Evolutionary conservation across 2,329 filamentous ascomycete species (phyloP), one percentile per base, ranked within the genome.

Genomic region (Cordyceps pruinosa): DNA sequence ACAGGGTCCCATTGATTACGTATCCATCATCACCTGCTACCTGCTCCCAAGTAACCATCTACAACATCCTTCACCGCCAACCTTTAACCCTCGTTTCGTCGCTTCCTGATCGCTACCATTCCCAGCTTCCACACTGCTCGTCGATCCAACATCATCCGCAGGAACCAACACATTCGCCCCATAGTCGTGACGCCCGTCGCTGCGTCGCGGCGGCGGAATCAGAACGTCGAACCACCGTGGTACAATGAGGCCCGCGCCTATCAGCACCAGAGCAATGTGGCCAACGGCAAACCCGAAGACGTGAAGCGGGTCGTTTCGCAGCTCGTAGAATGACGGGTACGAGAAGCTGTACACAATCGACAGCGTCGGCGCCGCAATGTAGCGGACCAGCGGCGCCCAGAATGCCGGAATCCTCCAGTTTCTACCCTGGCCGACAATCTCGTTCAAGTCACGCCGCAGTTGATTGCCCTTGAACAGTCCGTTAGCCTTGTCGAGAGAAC

Each of bases 351-450:
- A 79, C 52, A 81, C 74, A 59, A 81, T 80, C 55, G 73, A 73
- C 1, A 81, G 70, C 19, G 78, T 73, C 0, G 77, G 79, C 0
- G 73, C 77, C 15, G 75, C 74, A 35, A 80, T 63, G 59, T 80
- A 81, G 21, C 78, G 77, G 0, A 80, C 66, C 0, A 83, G 68
- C 1, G 76, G 65, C 0, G 76, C 75, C 69, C 79, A 78, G 64
- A 81, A 78, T 2, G 53, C 58, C 1, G 81, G 80, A 25, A 84
- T 81, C 3, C 66, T 74, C 81, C 80, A 83, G 66, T 84, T 83
- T 37, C 75, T 77, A 51, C 78, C 79, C 4, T 69, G 70, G 9
- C 77, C 79, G 23, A 84, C 75, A 30, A 81, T 76, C 4, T 75
- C 63, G 59, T 83, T 83, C 25, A 83, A 73, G 61, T 83, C 80